Base-by-base conservation (phyloP, 2,329 filamentous ascomycete genomes). In the Chaetothyriales sp. region DNA sequence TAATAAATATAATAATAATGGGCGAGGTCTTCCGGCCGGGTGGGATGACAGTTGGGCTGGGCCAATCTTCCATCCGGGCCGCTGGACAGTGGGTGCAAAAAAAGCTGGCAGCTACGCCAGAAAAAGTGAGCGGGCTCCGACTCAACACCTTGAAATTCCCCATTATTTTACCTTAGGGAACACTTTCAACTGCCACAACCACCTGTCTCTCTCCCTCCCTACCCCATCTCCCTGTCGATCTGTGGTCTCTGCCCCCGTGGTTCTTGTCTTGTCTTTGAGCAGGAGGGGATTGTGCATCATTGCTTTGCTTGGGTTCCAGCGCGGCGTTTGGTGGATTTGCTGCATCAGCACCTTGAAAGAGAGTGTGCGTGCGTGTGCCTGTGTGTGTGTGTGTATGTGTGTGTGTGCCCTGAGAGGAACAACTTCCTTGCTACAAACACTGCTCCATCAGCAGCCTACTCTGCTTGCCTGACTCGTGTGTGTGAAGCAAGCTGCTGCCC, bases 131-230 rank as follows among this genome's bases (percentile, higher is more conserved):
- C 32, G 32, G 32, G 32, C 32, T 39, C 32, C 32, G 32, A 39
- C 32, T 39, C 32, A 39, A 39, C 32, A 39, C 32, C 32, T 39
- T 39, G 32, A 45, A 45, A 26, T 45, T 26, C 43, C 18, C 43
- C 43, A 45, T 45, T 45, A 45, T 45, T 45, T 45, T 45, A 26
- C 43, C n/a, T 45, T 26, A n/a, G 22, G 22, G 43, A 19, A 19
- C 43, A 39, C 32, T 45, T 26, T 45, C 43, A 45, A 20, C n/a
- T 45, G 19, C 43, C 18, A 44, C 43, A 20, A 18, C 43, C 15
- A n/a, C 8, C n/a, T 43, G n/a, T 8, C 43, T 12, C n/a, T 18
- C 43, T 2, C n/a, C 43, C 22, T 20, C 18, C 43, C 43, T 19
- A 9, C 10, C 10, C 4, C n/a, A 20, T 20, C n/a, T 20, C 22